phyloP scores from a whole-genome alignment of 2,329 filamentous ascomycete genomes.

The Fusarium sp. region DNA sequence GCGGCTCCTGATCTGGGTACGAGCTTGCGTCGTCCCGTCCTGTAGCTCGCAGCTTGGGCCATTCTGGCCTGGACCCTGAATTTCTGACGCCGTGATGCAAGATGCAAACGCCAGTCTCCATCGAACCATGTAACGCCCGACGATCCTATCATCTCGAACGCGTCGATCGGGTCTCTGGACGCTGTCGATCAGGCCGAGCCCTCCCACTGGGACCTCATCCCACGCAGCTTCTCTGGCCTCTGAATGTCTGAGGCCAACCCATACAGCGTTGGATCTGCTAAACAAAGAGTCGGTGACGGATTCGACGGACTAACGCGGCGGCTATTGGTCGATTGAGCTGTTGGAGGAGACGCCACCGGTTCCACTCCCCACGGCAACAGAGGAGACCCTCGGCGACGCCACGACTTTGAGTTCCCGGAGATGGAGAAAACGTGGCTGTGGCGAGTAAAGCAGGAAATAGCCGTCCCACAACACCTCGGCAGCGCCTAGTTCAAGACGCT shows the following conservation, averaged over 20 bases:
- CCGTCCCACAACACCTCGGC: conserved; percentile 18
- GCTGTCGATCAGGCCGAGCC: conserved; percentile 2
- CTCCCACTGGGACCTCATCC: conserved; percentile 5
- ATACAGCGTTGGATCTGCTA: neutral
- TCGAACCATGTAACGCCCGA: conserved; percentile 5
- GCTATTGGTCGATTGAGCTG: neutral
- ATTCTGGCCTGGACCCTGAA: conserved; percentile 31
- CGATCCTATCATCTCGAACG: conserved; percentile 26
- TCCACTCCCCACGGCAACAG: conserved; percentile 13
- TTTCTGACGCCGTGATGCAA: conserved; percentile 22
- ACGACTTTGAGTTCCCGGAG: conserved; percentile 13
- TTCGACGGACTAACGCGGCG: neutral
- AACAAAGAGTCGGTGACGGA: conserved; percentile 27
- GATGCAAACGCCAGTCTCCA: conserved; percentile 14
- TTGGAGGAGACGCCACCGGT: conserved; percentile 10
- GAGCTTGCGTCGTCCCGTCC: conserved; percentile 13
- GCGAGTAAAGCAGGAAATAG: conserved; percentile 14
- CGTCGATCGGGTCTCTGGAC: conserved; percentile 7
- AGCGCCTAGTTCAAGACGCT: conserved; percentile 21
- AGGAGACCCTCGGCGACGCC: conserved; percentile 28
- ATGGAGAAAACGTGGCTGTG: conserved; percentile 40
- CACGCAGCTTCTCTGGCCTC: neutral
- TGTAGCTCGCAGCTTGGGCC: conserved; percentile 29
- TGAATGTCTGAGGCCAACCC: neutral
- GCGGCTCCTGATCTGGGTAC: neutral